phyloP scores from a whole-genome alignment of 371 early-diverging fungal genomes.

The Actinomucor elegans region DNA sequence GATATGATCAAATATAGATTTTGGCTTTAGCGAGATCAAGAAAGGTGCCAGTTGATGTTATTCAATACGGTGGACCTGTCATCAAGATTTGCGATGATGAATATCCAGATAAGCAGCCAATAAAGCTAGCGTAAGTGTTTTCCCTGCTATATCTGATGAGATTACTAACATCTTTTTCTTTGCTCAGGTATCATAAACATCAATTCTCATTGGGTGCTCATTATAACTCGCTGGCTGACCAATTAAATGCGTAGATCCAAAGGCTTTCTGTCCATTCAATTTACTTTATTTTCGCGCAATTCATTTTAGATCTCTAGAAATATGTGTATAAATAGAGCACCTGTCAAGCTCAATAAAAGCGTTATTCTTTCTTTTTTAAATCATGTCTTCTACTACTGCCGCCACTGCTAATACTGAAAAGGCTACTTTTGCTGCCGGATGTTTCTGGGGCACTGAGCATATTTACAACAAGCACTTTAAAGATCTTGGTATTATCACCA shows the following conservation, averaged over 20 bases:
- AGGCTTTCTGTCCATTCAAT: constrained; percentile 3
- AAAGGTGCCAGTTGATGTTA: constrained; percentile 69
- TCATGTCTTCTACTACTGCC: not conserved
- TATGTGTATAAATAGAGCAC: constrained; percentile 6
- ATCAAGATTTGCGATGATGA: constrained; percentile 77
- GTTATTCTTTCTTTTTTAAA: not conserved
- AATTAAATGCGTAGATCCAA: constrained; percentile 4
- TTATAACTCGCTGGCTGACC: constrained; percentile 59
- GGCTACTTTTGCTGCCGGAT: constrained; percentile 45
- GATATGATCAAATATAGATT: constrained; percentile 44
- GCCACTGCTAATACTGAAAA: constrained; percentile 21
- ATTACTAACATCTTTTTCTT: not conserved
- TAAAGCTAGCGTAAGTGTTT: constrained; percentile 73
- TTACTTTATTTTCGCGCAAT: constrained; percentile 19
- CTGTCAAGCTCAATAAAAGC: constrained; percentile 1
- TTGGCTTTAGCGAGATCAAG: constrained; percentile 74
- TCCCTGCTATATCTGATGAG: too few species aligned
- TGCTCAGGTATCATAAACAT: constrained; percentile 79
- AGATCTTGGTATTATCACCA: constrained; percentile 52
- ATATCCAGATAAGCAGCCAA: constrained; percentile 57
- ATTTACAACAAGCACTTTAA: constrained; percentile 63
- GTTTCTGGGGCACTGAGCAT: constrained; percentile 78
- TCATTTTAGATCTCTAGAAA: not conserved
- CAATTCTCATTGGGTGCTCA: constrained; percentile 93
- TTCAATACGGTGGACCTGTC: constrained; percentile 76